Evolutionary conservation across 2,329 filamentous ascomycete genomes (phyloP), one percentile per base, ranked within the genome.

Genomic region (Domatiomyces globalis): DNA sequence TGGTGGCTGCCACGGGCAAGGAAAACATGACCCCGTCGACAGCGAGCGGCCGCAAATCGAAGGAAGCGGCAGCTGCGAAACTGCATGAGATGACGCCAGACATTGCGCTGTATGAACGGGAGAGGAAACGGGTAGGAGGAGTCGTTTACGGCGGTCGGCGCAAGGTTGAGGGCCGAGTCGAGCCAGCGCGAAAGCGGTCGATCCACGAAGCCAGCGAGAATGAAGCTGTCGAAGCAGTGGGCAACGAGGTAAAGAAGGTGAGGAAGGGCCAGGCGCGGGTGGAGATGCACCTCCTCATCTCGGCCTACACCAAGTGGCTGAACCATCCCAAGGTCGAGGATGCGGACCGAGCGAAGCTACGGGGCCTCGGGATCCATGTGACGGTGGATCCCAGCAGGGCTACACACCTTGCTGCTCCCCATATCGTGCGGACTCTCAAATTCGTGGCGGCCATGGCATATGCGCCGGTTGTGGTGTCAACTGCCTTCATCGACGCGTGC

Each of bases 21-120:
- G 88, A 95, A 66, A 94, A 94, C 57, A 78, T 86, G 19, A 92
- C 87, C 0, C 88, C 89, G 0, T 81, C 80, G 0, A 75, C 83
- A 2, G 85, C 81, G 1, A 81, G 83, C 22, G 86, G 85, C 58
- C 83, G 92, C 51, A 92, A 87, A 61, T 90, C 92, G 12, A 98
- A 96, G 65, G 81, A 84, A 43, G 84, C 85, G 62, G 92, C 92
- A 10, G 71, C 84, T n/a, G 79, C 81, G 33, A 81, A 79, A 57
- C 70, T 96, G 6, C 86, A 92, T 50, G 77, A 79, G 36, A 73
- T 90, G 52, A 88, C 86, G 0, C 78, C 83, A 0, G 92, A 98
- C 63, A 88, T 96, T 62, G 84, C 83, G 1, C 72, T 94, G 29
- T 98, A 92, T 62, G 85, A 96, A 63, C 95, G 92, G 64, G 92